Conservation (phyloP, 352 stramenopile genomes). For the Pythium grandisporangium region DNA sequence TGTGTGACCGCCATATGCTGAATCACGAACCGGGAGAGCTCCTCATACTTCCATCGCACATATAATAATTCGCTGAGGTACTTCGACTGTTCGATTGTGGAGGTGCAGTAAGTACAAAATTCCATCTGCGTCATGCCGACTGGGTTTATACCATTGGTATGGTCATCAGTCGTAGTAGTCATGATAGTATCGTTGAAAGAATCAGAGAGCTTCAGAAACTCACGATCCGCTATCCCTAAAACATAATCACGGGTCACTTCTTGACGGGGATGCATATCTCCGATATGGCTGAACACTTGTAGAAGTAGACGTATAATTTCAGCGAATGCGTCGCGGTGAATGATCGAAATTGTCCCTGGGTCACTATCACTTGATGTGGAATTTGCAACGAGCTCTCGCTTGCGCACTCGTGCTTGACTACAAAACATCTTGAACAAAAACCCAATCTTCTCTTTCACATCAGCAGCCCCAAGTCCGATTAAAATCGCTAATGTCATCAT, state of each 20-base stretch:
- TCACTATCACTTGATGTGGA: neutral
- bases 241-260: slow-evolving; percentile 29
- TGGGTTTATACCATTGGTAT: no score
- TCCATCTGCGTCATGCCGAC: slow-evolving; percentile 72
- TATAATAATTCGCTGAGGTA: slow-evolving; percentile 59
- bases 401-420: slow-evolving; percentile 6
- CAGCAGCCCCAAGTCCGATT: slow-evolving; percentile 30
- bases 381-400: neutral
- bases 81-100: slow-evolving; percentile 43
- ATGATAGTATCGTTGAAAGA: no score
- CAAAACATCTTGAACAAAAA: slow-evolving; percentile 75
- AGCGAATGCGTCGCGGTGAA: slow-evolving; percentile 30
- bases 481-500: slow-evolving; percentile 42
- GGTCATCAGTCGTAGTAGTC: no score
- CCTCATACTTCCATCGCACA: slow-evolving; percentile 63
- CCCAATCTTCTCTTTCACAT: slow-evolving; percentile 48
- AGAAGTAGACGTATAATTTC: slow-evolving; percentile 50
- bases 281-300: slow-evolving; percentile 32
- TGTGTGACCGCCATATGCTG: slow-evolving; percentile 81
- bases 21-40: slow-evolving; percentile 75
- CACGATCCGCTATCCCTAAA: slow-evolving; percentile 31
- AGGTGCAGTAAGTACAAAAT: slow-evolving; percentile 56
- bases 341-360: slow-evolving; percentile 20
- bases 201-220: slow-evolving; percentile 59
- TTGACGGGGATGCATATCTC: slow-evolving; percentile 38